Evolutionary conservation across 495 filamentous ascomycete species (phyloP), one percentile per base, ranked within the genome.

Genomic region (Ramalina intermedia): DNA sequence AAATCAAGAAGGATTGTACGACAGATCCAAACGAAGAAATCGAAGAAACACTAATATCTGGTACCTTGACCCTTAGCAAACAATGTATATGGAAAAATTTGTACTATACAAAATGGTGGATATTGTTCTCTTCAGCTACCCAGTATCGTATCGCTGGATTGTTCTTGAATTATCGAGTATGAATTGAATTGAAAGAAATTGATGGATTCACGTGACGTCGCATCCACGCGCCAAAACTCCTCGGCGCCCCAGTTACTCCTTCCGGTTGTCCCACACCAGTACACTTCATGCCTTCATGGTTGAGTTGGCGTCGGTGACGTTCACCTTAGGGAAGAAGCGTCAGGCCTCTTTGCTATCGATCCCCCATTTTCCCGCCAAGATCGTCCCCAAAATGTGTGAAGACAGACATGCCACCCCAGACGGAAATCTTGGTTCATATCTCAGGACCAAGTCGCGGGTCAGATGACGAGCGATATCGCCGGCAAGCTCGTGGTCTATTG

Each of bases 341-440:
- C 18, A 20, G 18, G 21, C 7, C 9, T 16, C 21, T 17, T 12
- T n/a, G 9, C 21, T 18, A 18, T 41, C 6, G 14, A 41, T 7
- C 12, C 11, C 21, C 39, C 39, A 41, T 7, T 23, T 13, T 41
- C 14, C 17, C 16, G 8, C 8, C 17, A 16, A 23, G 39, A 11
- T 11, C 21, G 11, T 9, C 8, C 21, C 17, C 49, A 60, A 50
- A 24, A 60, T 57, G 57, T 55, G 39, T 37, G 27, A 36, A 9
- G 50, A 47, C 18, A 33, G 2, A 0, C 41, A 57, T 55, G 55
- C 37, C 21, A 17, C 43, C 12, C 16, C 37, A 36, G 16, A 48
- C 61, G 41, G 80, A 87, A 65, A 78, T 87, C 41, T 68, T 87
- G 43, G 75, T 85, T 18, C 83, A 87, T 61, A 70, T 80, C 55